Base-by-base conservation (phyloP, 352 stramenopile genomes). In the Globisporangium viniferum region DNA sequence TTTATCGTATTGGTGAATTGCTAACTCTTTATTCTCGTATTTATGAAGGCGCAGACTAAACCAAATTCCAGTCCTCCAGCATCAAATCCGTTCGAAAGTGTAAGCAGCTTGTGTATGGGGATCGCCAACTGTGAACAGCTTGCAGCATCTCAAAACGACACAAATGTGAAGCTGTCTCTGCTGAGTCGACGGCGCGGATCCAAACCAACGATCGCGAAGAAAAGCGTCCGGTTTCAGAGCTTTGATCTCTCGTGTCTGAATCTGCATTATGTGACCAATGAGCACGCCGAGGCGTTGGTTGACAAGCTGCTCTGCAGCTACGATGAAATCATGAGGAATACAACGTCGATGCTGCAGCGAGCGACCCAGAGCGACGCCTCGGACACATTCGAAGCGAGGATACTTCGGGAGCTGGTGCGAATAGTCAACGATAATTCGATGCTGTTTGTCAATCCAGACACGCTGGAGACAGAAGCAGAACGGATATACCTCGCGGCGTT, bases 161-260 rank as follows among this genome's bases (percentile, higher is more conserved):
- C 55, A 39, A 35, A 20, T 27, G 66, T 63, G 3, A 73, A 68
- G 20, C 68, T 62, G n/a, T 69, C 70, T 36, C 49, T 57, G 9
- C 36, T 67, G 20, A 62, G 51, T 66, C 65, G 64, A 27, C 66
- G 49, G n/a, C 54, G 68, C 49, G 62, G 55, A 12, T 53, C 24
- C 8, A 66, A 71, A 41, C 10, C 57, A 33, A 24, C 68, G 41
- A 51, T 66, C 22, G 5, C 36, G 29, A 66, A 73, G 66, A 85
- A 85, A 39, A 72, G 70, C 66, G 80, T 92, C n/a, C 74, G 79
- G 0, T 92, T 92, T 41, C 84, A 75, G 20, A 84, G 74, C 24
- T 92, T 92, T 22, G 79, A 90, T 56, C 69, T 92, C 2, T 92
- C 84, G 7, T 88, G 81, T 29, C 54, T 90, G 22, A 81, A 80